A percentile compares a stretch with the other conserved stretches of the same genome.
phyloP scores from a whole-genome alignment of 805 yeast genomes.

The Candida anglica region DNA sequence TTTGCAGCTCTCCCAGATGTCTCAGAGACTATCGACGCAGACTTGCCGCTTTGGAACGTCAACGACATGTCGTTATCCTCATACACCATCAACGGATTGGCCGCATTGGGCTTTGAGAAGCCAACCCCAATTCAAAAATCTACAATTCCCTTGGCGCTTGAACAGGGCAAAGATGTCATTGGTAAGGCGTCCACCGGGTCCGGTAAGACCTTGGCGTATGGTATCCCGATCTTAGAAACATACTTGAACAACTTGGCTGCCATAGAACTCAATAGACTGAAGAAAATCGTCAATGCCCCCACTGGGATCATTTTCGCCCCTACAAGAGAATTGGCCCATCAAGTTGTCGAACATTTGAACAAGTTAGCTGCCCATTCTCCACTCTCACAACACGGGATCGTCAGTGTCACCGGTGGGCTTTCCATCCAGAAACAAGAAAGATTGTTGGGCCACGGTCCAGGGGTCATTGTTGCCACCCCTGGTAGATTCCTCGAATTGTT shows the following conservation, averaged over 20 bases:
- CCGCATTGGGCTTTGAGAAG: constrained; percentile 48
- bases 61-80: constrained; percentile 46
- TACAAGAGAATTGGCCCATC: constrained; percentile 94
- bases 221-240: constrained; percentile 82
- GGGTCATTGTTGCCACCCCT: constrained; percentile 88
- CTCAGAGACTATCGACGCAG: constrained; percentile 34
- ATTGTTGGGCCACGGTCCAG: constrained; percentile 67
- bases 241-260: constrained; percentile 29
- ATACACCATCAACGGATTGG: constrained; percentile 59
- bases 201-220: constrained; percentile 95
- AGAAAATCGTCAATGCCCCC: constrained; percentile 39
- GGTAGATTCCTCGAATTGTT: constrained; percentile 85
- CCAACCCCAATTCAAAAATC: constrained; percentile 86
- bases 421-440: constrained; percentile 93
- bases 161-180: constrained; percentile 70
- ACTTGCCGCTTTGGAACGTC: constrained; percentile 60
- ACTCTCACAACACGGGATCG: constrained; percentile 51
- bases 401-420: constrained; percentile 89
- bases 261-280: constrained; percentile 11
- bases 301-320: constrained; percentile 86
- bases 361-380: constrained; percentile 50
- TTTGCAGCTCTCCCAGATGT: constrained; percentile 9
- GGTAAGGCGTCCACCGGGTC: constrained; percentile 98
- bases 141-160: constrained; percentile 68
- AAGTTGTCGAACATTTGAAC: constrained; percentile 78